These are phyloP conservation scores for Dimargaris verticillata DNA, from an alignment of 192 early-diverging fungal species.

Conservation along the genomic window DNA sequence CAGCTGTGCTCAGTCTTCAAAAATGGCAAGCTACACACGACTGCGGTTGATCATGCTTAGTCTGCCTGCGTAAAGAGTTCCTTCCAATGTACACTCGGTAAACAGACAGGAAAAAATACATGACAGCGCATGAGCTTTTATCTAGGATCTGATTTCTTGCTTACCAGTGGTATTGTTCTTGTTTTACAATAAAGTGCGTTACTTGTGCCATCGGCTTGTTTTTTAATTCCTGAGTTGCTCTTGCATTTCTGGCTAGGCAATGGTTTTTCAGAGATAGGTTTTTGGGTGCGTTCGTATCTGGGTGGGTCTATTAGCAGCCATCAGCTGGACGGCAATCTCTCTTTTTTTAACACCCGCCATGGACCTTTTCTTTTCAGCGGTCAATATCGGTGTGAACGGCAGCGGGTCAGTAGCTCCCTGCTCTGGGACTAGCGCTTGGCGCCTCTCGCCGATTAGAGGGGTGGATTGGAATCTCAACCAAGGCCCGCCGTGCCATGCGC, in stretches of 20 bases:
- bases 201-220: background rate
- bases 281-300: too few species aligned
- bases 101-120: background rate
- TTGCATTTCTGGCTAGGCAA: background rate
- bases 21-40: constrained; percentile 63
- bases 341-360: too few species aligned
- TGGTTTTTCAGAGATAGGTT: too few species aligned
- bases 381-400: too few species aligned
- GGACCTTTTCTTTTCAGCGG: too few species aligned
- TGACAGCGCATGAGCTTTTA: background rate
- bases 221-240: background rate
- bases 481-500: too few species aligned
- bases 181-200: background rate
- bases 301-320: too few species aligned
- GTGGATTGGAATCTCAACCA: too few species aligned
- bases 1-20: constrained; percentile 81
- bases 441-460: too few species aligned
- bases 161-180: background rate
- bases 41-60: constrained; percentile 57
- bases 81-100: background rate
- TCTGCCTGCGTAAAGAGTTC: background rate
- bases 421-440: too few species aligned
- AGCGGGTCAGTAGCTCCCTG: too few species aligned
- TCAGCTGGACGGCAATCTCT: too few species aligned
- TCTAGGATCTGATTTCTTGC: background rate